These are phyloP conservation scores for Lepiota venenata DNA, from an alignment of 768 basidiomycete genomes.

Conservation along the genomic window DNA sequence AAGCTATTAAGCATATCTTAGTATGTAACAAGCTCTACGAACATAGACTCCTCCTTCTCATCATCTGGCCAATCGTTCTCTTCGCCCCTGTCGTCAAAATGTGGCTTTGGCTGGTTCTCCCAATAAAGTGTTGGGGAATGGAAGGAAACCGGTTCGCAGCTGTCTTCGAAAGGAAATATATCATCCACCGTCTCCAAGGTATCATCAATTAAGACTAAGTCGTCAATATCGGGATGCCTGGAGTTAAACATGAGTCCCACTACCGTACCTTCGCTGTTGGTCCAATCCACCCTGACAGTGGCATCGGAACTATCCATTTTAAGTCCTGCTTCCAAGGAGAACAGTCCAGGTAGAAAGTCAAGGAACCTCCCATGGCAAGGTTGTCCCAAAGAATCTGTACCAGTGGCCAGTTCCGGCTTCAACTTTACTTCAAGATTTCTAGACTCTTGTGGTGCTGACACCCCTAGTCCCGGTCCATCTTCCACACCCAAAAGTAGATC, in stretches of 20 bases:
- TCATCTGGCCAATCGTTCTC: neutral
- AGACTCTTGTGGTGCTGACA: neutral
- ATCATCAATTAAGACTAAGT: neutral
- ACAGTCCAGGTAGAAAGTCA: constrained; percentile 5
- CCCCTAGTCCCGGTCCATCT: neutral
- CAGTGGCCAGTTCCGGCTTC: neutral
- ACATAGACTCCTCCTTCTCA: neutral
- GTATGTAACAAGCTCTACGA: constrained; percentile 7
- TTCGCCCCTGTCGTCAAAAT: neutral
- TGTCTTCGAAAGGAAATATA: neutral
- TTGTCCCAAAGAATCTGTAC: neutral
- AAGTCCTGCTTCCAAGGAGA: neutral
- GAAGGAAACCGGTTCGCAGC: neutral
- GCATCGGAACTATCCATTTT: neutral
- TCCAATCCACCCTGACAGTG: neutral
- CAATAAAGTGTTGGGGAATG: too few species aligned
- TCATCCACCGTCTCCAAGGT: neutral
- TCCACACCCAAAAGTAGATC: neutral
- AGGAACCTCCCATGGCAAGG: constrained; percentile 4
- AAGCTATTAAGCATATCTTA: neutral
- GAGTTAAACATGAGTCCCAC: neutral
- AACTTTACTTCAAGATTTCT: neutral
- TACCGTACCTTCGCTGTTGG: neutral
- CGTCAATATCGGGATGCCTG: neutral
- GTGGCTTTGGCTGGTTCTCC: neutral